phyloP scores from a whole-genome alignment of 495 filamentous ascomycete species.

The Lophiostoma macrostomum region DNA sequence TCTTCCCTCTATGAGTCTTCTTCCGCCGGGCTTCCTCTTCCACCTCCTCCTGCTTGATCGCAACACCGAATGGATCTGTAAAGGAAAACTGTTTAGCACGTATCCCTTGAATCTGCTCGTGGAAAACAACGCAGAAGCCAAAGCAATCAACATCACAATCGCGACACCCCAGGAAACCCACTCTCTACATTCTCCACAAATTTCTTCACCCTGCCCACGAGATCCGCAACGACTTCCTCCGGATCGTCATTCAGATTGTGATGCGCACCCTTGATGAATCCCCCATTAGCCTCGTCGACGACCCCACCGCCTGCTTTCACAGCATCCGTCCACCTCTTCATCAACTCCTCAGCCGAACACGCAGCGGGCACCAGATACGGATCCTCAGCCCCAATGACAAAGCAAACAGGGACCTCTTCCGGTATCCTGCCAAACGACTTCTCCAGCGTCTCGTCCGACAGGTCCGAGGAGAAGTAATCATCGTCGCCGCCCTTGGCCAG shows the following conservation, averaged over 20 bases:
- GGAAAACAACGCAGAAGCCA: no score
- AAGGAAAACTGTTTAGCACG: no score
- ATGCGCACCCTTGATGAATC: slow-evolving; percentile 56
- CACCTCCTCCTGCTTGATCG: no score
- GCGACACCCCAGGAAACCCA: no score
- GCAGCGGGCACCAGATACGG: slow-evolving; percentile 61
- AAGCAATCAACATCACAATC: no score
- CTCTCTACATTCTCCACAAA: slow-evolving; percentile 54
- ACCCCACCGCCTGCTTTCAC: slow-evolving; percentile 44
- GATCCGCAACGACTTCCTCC: slow-evolving; percentile 46
- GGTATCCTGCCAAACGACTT: slow-evolving; percentile 64
- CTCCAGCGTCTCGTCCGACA: slow-evolving; percentile 56
- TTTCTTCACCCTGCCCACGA: slow-evolving; percentile 53
- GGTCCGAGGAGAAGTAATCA: slow-evolving; percentile 84
- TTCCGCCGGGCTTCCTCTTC: no score
- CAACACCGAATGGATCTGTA: no score
- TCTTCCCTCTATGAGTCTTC: no score
- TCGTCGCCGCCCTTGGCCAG: slow-evolving; percentile 66
- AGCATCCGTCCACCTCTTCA: slow-evolving; percentile 60
- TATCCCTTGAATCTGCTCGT: no score
- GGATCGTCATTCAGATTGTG: slow-evolving; percentile 57
- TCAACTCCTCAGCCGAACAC: slow-evolving; percentile 62
- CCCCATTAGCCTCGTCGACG: slow-evolving; percentile 54
- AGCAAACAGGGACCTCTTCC: slow-evolving; percentile 54
- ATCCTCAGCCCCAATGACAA: slow-evolving; percentile 71